Conservation (phyloP, 164 flowering plant species). For the Protea cynaroides region DNA sequence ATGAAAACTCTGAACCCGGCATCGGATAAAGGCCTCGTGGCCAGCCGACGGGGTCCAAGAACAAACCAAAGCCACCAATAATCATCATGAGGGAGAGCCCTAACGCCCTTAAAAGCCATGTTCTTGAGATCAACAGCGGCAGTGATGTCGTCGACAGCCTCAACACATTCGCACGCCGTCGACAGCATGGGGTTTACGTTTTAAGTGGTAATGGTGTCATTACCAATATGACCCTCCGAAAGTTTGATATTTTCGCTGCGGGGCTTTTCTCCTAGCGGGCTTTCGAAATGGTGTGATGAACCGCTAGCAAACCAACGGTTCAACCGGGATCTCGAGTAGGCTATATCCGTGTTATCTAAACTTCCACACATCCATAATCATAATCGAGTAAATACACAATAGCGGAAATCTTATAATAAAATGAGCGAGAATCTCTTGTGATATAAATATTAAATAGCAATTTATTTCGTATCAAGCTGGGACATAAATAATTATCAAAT, state of each 20-base stretch:
- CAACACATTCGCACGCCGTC: slow-evolving; percentile 49
- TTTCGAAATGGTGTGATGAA: no score
- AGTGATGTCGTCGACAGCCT: slow-evolving; percentile 60
- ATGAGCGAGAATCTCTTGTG: no score
- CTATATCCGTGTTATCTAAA: no score
- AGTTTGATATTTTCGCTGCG: slow-evolving; percentile 65
- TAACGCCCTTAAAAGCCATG: slow-evolving; percentile 66
- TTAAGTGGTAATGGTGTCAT: slow-evolving; percentile 73
- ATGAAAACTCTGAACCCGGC: slow-evolving; percentile 29
- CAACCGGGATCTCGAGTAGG: no score
- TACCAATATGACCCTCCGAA: slow-evolving; percentile 59
- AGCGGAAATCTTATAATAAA: no score
- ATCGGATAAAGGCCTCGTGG: slow-evolving; percentile 62
- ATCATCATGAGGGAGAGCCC: slow-evolving; percentile 78
- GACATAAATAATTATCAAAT: no score
- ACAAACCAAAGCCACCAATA: slow-evolving; percentile 74
- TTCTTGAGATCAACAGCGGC: slow-evolving; percentile 60
- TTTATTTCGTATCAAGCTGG: no score
- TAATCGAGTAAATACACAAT: no score
- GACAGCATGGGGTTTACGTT: slow-evolving; percentile 75
- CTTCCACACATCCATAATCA: no score
- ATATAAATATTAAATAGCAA: no score
- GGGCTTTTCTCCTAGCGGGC: slow-evolving; percentile 75
- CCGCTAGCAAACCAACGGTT: no score
- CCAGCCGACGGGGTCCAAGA: slow-evolving; percentile 81